Evolutionary conservation across 2,329 filamentous ascomycete species (phyloP), one percentile per base, ranked within the genome.

Genomic region (Cladobotryum mycophilum): DNA sequence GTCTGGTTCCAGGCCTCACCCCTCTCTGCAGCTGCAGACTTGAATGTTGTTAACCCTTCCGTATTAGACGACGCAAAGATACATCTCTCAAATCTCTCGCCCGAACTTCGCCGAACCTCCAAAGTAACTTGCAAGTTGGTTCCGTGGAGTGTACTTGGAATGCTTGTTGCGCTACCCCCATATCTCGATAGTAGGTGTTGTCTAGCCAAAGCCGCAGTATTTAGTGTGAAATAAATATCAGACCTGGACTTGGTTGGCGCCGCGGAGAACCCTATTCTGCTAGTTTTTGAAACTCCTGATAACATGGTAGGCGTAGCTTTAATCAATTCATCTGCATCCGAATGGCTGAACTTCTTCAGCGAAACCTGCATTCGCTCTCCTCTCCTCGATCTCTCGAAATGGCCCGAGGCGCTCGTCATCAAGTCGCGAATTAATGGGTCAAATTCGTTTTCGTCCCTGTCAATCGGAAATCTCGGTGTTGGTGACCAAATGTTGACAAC

Each of bases 211-310:
- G 84, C 76, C 0, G 89, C 88, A 56, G 89, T 84, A 52, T 84
- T 82, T 44, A 99, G 69, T 0, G 90, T 96, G 41, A 99, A 69
- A 64, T 99, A 99, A 46, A 99, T 97, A 66, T 99, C 95, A 11
- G 90, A 96, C 60, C 95, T 79, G 14, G 87, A 78, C 64, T 89
- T 91, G 0, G 86, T 90, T 0, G 93, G 92, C 2, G 91, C 91
- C 12, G 91, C 91, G 3, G 92, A 89, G 65, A 99, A 97, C 2
- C 91, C 93, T 67, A 97, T 91, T 65, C 93, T 93, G 60, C 78
- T 86, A 1, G 91, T 95, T 66, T 86, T 86, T 51, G 78, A 78
- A 53, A 97, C 81, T 47, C 86, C 85, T 46, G 95, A 86, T 13
- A 99, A 80, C 13, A 95, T 72, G 0, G 92, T 97, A 0, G 93